Evolutionary conservation across 2,329 filamentous ascomycete species (phyloP).

Genomic region (Chrysoporthe puriensis): DNA sequence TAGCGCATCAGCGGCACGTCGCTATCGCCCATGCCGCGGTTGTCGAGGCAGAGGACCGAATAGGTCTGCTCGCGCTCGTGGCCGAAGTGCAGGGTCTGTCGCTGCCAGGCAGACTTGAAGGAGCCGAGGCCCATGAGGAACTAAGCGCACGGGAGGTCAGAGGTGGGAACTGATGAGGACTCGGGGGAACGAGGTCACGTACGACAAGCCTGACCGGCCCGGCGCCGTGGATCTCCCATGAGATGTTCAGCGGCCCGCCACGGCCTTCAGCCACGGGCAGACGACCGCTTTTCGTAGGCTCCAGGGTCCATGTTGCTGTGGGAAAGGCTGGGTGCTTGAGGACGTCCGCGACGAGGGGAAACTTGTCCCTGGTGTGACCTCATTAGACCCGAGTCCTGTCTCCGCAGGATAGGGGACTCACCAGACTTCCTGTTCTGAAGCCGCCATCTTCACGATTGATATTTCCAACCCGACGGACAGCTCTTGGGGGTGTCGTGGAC

Average conservation of each 20-base stretch:
- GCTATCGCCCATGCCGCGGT: conserved; percentile 80
- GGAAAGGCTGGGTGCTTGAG: conserved; percentile 68
- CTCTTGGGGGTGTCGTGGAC: background rate
- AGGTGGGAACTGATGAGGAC: background rate
- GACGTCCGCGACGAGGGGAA: conserved; percentile 60
- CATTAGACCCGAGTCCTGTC: background rate
- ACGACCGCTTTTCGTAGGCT: conserved; percentile 65
- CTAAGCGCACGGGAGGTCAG: conserved; percentile 45
- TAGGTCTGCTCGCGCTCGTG: conserved; percentile 70
- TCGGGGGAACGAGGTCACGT: conserved; percentile 42
- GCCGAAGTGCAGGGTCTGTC: conserved; percentile 81
- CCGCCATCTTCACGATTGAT: conserved; percentile 1
- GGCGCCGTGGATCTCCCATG: conserved; percentile 79
- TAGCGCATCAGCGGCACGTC: conserved; percentile 79
- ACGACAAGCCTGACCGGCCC: conserved; percentile 76
- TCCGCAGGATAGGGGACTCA: background rate
- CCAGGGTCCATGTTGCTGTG: conserved; percentile 69
- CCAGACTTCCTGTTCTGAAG: conserved; percentile 21
- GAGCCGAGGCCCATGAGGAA: conserved; percentile 82
- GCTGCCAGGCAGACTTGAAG: conserved; percentile 72
- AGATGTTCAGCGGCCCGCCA: conserved; percentile 75
- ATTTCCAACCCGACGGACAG: background rate
- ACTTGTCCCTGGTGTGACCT: conserved; percentile 26
- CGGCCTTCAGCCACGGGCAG: conserved; percentile 68
- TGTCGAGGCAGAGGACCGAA: conserved; percentile 78